A percentile compares a stretch with the other conserved stretches of the same genome.
phyloP scores from a whole-genome alignment of 2,329 filamentous ascomycete species.

The Rugonectria rugulosa region DNA sequence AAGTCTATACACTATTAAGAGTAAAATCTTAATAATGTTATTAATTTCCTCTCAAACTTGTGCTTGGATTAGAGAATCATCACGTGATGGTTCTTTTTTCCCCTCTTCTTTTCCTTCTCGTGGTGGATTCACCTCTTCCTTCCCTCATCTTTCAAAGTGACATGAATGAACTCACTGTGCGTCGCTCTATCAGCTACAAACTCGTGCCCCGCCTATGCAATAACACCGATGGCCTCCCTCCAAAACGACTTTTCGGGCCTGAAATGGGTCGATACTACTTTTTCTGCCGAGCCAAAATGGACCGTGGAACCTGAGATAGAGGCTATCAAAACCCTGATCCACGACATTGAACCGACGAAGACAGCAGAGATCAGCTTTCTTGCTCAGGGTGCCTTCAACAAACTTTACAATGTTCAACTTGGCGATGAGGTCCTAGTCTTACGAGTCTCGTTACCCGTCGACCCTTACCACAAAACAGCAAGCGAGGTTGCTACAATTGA shows the following conservation, averaged over 20 bases:
- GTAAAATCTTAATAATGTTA: no score
- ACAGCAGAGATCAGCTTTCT: conserved; percentile 15
- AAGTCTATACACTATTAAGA: no score
- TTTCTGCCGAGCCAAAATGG: conserved; percentile 26
- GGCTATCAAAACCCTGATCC: conserved; percentile 2
- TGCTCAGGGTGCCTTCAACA: conserved; percentile 35
- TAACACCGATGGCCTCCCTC: no score
- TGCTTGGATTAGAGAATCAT: no score
- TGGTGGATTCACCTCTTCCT: no score
- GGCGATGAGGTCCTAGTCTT: conserved; percentile 33
- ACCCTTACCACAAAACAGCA: neutral
- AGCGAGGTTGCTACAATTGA: conserved; percentile 10
- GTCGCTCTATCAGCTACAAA: no score
- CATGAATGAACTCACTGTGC: no score
- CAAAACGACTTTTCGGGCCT: neutral
- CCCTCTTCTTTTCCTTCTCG: no score
- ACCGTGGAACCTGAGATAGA: conserved; percentile 17
- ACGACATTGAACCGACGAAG: neutral
- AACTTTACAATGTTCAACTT: conserved; percentile 29
- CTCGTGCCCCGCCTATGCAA: no score
- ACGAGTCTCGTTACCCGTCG: conserved; percentile 45
- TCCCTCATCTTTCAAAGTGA: no score
- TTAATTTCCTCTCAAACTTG: no score
- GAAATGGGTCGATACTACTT: conserved; percentile 18
- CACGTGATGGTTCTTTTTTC: no score